phyloP scores from a whole-genome alignment of 805 yeast species.

The Suhomyces prunicola region DNA sequence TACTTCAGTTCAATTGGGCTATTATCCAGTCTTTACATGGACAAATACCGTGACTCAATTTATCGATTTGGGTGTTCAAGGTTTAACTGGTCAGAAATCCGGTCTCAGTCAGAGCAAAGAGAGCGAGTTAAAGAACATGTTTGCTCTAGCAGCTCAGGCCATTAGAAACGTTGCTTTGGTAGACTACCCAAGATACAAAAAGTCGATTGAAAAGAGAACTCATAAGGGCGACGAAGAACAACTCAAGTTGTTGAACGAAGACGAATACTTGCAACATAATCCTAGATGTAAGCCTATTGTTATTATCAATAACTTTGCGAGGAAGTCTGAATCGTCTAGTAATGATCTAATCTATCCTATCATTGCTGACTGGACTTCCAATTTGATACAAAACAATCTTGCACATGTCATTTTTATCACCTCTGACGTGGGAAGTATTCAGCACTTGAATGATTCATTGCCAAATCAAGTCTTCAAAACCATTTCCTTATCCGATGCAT shows the following conservation, averaged over 20 bases:
- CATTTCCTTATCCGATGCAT: constrained; percentile 77
- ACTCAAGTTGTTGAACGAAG: constrained; percentile 55
- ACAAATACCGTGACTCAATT: constrained; percentile 73
- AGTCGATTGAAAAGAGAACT: constrained; percentile 17
- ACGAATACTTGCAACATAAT: constrained; percentile 77
- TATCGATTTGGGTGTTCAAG: constrained; percentile 81
- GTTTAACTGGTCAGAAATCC: constrained; percentile 90
- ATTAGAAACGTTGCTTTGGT: constrained; percentile 57
- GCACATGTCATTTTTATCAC: constrained; percentile 91
- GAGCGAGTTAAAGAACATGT: constrained; percentile 74
- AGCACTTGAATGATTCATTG: constrained; percentile 62
- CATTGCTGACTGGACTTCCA: constrained; percentile 86
- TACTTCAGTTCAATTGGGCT: constrained; percentile 78
- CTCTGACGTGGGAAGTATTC: constrained; percentile 76
- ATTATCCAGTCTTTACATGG: constrained; percentile 94
- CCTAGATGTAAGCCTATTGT: constrained; percentile 85
- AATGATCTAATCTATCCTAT: constrained; percentile 68
- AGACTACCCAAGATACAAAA: constrained; percentile 29
- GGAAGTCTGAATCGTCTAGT: constrained; percentile 44
- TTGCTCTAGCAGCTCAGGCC: constrained; percentile 67
- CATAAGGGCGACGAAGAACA: constrained; percentile 21
- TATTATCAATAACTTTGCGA: constrained; percentile 71
- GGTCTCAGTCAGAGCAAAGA: constrained; percentile 84
- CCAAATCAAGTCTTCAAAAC: constrained; percentile 87
- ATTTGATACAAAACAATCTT: constrained; percentile 66